phyloP scores from a whole-genome alignment of 2,329 filamentous ascomycete genomes.

The Venturiaceae sp. region DNA sequence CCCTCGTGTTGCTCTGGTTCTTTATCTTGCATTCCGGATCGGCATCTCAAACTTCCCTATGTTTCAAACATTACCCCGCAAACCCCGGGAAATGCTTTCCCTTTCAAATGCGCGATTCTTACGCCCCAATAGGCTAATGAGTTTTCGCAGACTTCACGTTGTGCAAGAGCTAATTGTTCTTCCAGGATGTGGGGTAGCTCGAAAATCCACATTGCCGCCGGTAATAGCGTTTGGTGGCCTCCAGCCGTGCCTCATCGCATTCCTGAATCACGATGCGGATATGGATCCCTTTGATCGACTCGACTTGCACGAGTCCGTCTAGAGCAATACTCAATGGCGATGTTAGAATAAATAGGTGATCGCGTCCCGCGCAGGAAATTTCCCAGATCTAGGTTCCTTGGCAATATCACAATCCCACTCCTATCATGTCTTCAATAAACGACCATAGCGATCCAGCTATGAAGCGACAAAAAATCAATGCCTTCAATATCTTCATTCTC shows the following conservation, averaged over 20 bases:
- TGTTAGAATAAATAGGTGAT: background rate
- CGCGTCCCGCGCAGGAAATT: background rate
- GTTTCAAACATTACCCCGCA: too few relatives aligned
- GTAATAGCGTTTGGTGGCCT: background rate
- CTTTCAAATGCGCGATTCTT: too few relatives aligned
- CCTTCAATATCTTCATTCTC: conserved; percentile 14
- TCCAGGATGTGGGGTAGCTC: background rate
- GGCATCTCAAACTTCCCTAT: background rate
- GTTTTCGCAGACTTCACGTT: too few relatives aligned
- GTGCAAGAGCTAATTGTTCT: too few relatives aligned
- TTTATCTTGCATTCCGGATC: background rate
- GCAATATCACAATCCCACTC: background rate
- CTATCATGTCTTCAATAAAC: background rate
- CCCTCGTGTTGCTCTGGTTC: too few relatives aligned
- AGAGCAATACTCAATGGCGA: too few relatives aligned
- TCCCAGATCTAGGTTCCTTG: background rate
- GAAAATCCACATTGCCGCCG: background rate
- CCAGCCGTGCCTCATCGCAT: background rate
- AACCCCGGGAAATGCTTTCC: background rate
- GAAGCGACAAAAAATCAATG: conserved; percentile 10
- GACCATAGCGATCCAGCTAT: background rate
- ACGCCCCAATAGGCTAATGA: too few relatives aligned
- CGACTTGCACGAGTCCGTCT: background rate
- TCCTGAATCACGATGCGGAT: background rate
- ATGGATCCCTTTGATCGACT: background rate